Evolutionary conservation across 306 rosid genomes (phyloP).

Genomic region (Luffa aegyptiaca): DNA sequence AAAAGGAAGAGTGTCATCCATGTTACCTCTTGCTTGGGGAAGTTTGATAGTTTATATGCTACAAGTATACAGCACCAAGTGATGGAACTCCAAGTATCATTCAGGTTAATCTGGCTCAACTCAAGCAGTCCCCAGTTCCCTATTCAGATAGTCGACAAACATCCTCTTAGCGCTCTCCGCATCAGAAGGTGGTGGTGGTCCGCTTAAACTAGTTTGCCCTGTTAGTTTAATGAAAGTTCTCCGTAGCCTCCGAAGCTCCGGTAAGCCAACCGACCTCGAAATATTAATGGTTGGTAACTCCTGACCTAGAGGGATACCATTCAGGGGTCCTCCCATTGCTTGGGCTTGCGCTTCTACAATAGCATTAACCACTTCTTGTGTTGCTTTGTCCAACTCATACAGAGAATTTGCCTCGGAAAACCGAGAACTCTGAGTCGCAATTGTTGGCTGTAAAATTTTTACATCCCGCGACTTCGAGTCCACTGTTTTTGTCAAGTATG

Average conservation of each 20-base stretch:
- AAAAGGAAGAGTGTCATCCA: background rate
- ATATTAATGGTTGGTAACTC: constrained; percentile 54
- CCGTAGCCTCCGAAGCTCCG: constrained; percentile 76
- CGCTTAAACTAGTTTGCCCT: constrained; percentile 93
- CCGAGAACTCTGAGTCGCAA: constrained; percentile 65
- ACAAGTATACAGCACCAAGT: constrained; percentile 3
- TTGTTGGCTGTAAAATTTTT: constrained; percentile 80
- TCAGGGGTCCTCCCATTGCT: constrained; percentile 75
- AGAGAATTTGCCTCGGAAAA: constrained; percentile 78
- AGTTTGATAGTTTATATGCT: background rate
- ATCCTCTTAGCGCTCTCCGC: constrained; percentile 81
- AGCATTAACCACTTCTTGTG: constrained; percentile 70
- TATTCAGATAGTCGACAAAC: constrained; percentile 92
- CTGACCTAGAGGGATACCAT: constrained; percentile 57
- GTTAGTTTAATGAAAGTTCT: constrained; percentile 77
- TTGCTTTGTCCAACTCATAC: constrained; percentile 74
- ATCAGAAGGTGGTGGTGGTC: constrained; percentile 79
- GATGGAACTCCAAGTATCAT: background rate
- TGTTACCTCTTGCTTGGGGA: background rate
- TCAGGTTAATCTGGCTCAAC: constrained; percentile 1
- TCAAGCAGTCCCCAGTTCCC: constrained; percentile 72
- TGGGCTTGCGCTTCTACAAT: constrained; percentile 77
- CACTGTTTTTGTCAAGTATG: constrained; percentile 53
- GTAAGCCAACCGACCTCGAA: constrained; percentile 61
- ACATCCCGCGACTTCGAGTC: constrained; percentile 77